phyloP scores from a whole-genome alignment of 108 stramenopile genomes.

The Skeletonema costatum region DNA sequence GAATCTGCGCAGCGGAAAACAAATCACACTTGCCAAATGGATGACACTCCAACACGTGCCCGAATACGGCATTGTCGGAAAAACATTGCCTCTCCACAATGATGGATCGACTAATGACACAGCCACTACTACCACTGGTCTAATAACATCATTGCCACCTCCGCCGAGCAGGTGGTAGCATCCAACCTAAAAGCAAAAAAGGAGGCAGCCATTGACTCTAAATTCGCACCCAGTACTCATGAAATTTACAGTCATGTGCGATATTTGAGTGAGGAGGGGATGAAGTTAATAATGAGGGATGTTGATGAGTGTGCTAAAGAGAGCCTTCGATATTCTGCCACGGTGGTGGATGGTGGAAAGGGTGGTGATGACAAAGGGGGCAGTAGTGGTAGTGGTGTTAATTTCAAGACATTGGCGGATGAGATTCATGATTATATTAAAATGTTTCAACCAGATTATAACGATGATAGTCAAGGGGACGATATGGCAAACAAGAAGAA shows the following conservation, averaged over 20 bases:
- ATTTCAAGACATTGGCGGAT: slow-evolving; percentile 4
- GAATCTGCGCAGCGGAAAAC: slow-evolving; percentile 13
- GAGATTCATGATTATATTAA: slow-evolving; percentile 20
- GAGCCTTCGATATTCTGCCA: slow-evolving; percentile 18
- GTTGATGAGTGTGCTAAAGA: slow-evolving; percentile 15
- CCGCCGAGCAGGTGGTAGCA: slow-evolving; percentile 1
- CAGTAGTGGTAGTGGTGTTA: neutral
- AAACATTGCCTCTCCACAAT: neutral
- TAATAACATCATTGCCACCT: neutral
- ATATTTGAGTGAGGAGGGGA: slow-evolving; percentile 18
- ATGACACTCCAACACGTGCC: slow-evolving; percentile 15
- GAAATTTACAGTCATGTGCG: slow-evolving; percentile 13
- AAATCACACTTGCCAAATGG: slow-evolving; percentile 7
- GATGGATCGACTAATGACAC: neutral
- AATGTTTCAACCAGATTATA: slow-evolving; percentile 29
- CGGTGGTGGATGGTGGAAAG: neutral
- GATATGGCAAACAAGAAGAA: neutral
- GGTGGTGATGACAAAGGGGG: neutral
- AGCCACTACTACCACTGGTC: neutral
- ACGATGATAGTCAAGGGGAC: neutral
- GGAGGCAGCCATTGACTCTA: slow-evolving; percentile 17
- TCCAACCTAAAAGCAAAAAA: slow-evolving; percentile 14
- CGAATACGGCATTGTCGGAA: slow-evolving; percentile 3
- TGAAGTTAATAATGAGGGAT: slow-evolving; percentile 3
- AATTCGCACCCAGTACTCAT: slow-evolving; percentile 9